These are phyloP conservation scores for Scedosporium dehoogii DNA, from an alignment of 2,329 filamentous ascomycete genomes.

Conservation along the genomic window DNA sequence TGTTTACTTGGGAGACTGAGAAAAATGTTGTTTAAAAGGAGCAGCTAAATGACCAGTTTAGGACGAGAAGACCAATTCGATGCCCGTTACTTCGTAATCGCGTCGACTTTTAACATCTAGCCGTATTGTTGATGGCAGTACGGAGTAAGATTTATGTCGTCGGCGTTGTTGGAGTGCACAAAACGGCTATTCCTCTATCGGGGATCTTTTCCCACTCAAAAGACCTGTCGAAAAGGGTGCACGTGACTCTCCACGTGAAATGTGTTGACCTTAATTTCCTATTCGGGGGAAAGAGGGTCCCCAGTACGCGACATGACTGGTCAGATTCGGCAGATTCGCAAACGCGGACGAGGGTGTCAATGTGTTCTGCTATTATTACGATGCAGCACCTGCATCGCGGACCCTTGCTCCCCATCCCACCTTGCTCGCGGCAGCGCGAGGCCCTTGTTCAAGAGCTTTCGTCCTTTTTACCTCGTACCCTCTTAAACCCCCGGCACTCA, in stretches of 20 bases:
- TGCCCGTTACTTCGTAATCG: neutral
- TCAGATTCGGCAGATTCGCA: neutral
- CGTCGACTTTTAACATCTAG: too few species aligned
- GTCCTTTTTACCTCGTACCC: neutral
- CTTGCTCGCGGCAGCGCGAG: neutral
- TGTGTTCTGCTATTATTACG: neutral
- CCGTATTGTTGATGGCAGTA: too few species aligned
- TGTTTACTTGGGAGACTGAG: too few species aligned
- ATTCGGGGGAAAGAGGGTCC: neutral
- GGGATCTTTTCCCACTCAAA: neutral
- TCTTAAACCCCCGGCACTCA: neutral
- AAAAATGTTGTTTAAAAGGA: too few species aligned
- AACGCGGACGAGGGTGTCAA: neutral
- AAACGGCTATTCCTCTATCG: neutral
- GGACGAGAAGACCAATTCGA: neutral
- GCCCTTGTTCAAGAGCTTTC: constrained; percentile 1
- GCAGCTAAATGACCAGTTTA: neutral
- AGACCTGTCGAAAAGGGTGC: neutral
- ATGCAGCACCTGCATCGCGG: neutral
- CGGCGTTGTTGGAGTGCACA: neutral
- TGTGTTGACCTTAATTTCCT: neutral
- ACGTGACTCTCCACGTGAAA: neutral
- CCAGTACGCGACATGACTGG: neutral
- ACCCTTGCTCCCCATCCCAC: constrained; percentile 1
- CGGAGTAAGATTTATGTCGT: too few species aligned